A percentile compares a stretch with the other conserved stretches of the same genome.
Evolutionary conservation across 1,139 yeast genomes (phyloP).

Genomic region (Pichia sp.): DNA sequence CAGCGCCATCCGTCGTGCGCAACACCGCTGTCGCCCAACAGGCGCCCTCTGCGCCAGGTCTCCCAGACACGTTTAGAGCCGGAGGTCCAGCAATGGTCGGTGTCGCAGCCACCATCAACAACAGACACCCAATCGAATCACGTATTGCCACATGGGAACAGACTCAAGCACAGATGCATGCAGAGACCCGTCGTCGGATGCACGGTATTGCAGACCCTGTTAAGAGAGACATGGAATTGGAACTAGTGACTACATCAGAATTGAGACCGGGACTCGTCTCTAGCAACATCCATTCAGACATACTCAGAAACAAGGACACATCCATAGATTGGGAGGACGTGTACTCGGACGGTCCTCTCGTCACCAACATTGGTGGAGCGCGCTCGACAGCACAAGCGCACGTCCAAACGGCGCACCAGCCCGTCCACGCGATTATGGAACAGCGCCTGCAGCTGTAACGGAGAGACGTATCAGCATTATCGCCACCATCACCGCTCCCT

Average conservation of each 20-base stretch:
- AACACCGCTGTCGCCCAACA: conserved; percentile 43
- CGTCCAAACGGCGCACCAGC: not conserved
- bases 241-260: conserved; percentile 66
- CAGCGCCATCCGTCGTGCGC: conserved; percentile 28
- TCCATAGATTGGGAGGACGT: conserved; percentile 92
- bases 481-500: too few species aligned
- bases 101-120: conserved; percentile 63
- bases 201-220: conserved; percentile 95
- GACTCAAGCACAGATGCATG: conserved; percentile 59
- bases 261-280: conserved; percentile 53
- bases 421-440: conserved; percentile 7
- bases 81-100: conserved; percentile 57
- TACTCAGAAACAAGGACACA: conserved; percentile 68
- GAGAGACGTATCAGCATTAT: too few species aligned
- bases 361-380: too few species aligned
- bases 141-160: conserved; percentile 76
- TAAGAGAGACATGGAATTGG: conserved; percentile 80
- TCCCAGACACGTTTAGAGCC: conserved; percentile 51
- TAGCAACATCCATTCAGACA: conserved; percentile 46
- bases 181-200: conserved; percentile 74
- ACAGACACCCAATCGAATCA: conserved; percentile 81
- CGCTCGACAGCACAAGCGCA: not conserved
- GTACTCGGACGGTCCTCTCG: conserved; percentile 38
- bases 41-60: conserved; percentile 56
- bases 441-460: not conserved